Evolutionary conservation across 2,329 filamentous ascomycete species (phyloP).

Genomic region (Lachnellula occidentalis): DNA sequence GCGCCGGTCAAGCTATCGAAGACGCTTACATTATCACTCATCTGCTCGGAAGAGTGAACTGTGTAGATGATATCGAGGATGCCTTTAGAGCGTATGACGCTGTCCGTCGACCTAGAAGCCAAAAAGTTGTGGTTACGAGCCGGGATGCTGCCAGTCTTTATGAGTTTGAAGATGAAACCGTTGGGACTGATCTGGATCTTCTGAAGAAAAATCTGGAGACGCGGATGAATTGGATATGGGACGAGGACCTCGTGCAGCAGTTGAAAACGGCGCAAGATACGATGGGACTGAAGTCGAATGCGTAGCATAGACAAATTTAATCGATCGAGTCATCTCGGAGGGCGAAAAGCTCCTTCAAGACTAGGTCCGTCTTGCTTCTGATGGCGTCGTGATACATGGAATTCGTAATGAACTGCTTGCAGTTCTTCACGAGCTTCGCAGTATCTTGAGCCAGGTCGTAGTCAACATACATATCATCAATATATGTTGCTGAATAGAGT

Average conservation of each 20-base stretch:
- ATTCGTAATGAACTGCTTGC: slow-evolving; percentile 81
- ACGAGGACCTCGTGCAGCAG: slow-evolving; percentile 31
- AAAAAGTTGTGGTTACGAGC: slow-evolving; percentile 29
- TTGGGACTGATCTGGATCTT: slow-evolving; percentile 33
- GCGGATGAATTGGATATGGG: slow-evolving; percentile 35
- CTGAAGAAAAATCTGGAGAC: slow-evolving; percentile 33
- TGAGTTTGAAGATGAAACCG: slow-evolving; percentile 38
- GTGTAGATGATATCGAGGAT: slow-evolving; percentile 32
- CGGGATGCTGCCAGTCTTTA: slow-evolving; percentile 33
- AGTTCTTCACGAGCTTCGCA: slow-evolving; percentile 66
- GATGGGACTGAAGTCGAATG: slow-evolving; percentile 18
- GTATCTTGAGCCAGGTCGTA: slow-evolving; percentile 68
- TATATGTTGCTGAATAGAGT: slow-evolving; percentile 75
- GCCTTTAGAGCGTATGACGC: slow-evolving; percentile 49
- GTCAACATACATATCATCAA: slow-evolving; percentile 92
- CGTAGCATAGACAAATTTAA: slow-evolving; percentile 28
- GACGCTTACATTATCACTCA: slow-evolving; percentile 41
- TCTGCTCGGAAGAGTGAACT: slow-evolving; percentile 40
- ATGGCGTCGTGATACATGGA: slow-evolving; percentile 82
- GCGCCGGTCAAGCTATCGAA: slow-evolving; percentile 53
- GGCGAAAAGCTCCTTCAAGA: slow-evolving; percentile 70
- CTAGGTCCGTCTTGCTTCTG: slow-evolving; percentile 65
- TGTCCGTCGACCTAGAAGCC: slow-evolving; percentile 36
- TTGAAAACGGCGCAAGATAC: slow-evolving; percentile 35
- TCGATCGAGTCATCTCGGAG: slow-evolving; percentile 65